Conservation (phyloP, 306 rosid species). For the Medicago ruthenica region DNA sequence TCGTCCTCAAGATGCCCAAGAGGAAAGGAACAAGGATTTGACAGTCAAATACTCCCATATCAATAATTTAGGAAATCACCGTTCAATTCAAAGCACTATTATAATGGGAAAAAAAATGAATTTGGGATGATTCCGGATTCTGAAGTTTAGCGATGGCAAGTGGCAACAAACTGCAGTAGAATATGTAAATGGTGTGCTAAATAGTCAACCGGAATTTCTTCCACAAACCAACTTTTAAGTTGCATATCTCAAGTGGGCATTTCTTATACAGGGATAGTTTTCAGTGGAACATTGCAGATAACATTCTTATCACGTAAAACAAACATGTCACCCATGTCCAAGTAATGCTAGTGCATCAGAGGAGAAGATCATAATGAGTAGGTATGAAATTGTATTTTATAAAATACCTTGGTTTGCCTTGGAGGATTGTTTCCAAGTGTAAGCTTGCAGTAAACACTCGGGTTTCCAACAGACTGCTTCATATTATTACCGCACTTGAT, state of each 20-base stretch:
- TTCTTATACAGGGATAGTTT: constrained; percentile 1
- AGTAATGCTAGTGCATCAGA: constrained; percentile 23
- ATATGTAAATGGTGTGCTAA: neutral
- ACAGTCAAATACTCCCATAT: too few relatives aligned
- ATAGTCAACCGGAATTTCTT: constrained; percentile 3
- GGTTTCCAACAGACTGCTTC: constrained; percentile 99
- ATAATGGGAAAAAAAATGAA: neutral
- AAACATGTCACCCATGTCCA: constrained; percentile 13
- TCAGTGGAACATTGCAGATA: constrained; percentile 7
- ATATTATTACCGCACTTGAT: constrained; percentile 94
- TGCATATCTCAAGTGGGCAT: constrained; percentile 17
- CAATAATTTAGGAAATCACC: too few relatives aligned
- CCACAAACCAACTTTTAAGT: constrained; percentile 1
- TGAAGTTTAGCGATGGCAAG: neutral
- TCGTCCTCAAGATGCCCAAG: neutral
- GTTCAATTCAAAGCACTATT: constrained; percentile 30
- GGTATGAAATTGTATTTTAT: neutral
- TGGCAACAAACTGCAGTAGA: constrained; percentile 18
- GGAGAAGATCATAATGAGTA: constrained; percentile 32
- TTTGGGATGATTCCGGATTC: constrained; percentile 31
- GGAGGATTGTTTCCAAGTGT: constrained; percentile 96
- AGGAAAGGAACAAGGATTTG: constrained; percentile 18
- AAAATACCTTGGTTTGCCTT: constrained; percentile 84
- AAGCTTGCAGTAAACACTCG: constrained; percentile 92
- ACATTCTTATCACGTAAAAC: constrained; percentile 4